A percentile compares a stretch with the other conserved stretches of the same genome.
phyloP scores from a whole-genome alignment of 1,284 basidiomycete species.

The Pterulicium gracile region DNA sequence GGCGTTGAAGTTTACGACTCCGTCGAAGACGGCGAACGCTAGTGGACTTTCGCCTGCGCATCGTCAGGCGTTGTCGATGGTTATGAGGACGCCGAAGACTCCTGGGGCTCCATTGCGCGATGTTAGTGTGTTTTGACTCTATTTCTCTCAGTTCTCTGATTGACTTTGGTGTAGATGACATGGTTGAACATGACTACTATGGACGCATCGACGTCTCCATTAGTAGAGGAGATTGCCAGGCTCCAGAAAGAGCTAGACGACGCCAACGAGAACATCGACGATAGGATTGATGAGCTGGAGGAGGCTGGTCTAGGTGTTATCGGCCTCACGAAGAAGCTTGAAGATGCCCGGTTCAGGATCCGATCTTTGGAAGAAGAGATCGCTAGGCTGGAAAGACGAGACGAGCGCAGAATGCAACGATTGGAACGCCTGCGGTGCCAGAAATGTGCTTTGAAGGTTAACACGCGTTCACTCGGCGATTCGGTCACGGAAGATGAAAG shows the following conservation, averaged over 20 bases:
- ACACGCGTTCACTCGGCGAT: constrained; percentile 32
- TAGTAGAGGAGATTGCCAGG: constrained; percentile 53
- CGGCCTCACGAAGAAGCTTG: constrained; percentile 55
- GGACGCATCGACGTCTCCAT: constrained; percentile 42
- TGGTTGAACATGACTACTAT: constrained; percentile 53
- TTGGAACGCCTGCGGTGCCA: constrained; percentile 50
- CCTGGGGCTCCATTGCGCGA: constrained; percentile 69
- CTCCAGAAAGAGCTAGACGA: constrained; percentile 60
- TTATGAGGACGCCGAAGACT: constrained; percentile 57
- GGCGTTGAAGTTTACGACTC: constrained; percentile 39
- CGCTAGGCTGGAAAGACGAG: constrained; percentile 46
- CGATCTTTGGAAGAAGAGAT: constrained; percentile 55
- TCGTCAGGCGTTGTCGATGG: constrained; percentile 57
- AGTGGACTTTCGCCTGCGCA: constrained; percentile 63
- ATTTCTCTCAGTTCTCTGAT: neutral
- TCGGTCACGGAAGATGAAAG: constrained; percentile 43
- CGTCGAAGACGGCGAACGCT: constrained; percentile 37
- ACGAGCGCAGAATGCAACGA: constrained; percentile 49
- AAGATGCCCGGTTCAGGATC: constrained; percentile 53
- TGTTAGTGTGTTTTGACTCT: constrained; percentile 31
- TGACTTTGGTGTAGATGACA: constrained; percentile 36
- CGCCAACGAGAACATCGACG: constrained; percentile 76
- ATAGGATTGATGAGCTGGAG: constrained; percentile 74
- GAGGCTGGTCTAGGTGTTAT: constrained; percentile 66
- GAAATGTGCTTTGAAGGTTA: constrained; percentile 54